A percentile compares a stretch with the other conserved stretches of the same genome.
Evolutionary conservation across 805 yeast species (phyloP).

Genomic region (Naumovozyma baii): DNA sequence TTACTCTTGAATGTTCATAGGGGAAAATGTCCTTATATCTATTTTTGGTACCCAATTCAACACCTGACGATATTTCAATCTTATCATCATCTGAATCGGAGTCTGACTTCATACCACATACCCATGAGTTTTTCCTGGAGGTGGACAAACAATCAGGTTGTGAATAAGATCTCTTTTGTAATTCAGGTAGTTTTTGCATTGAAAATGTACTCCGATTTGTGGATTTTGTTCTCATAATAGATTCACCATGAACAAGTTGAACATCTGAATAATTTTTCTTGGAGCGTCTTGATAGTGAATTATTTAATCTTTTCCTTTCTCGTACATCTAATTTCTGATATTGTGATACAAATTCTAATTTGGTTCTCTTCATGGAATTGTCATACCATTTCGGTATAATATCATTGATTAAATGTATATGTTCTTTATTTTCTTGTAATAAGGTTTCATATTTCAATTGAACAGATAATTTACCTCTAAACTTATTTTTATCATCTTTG

Average conservation of each 20-base stretch:
- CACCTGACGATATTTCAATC: slow-evolving; percentile 55
- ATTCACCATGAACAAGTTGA: not conserved
- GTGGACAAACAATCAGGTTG: slow-evolving; percentile 11
- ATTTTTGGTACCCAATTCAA: slow-evolving; percentile 73
- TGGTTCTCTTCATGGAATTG: slow-evolving; percentile 18
- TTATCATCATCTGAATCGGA: slow-evolving; percentile 13
- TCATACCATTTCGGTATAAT: slow-evolving; percentile 49
- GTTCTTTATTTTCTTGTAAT: slow-evolving; percentile 7
- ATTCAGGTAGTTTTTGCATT: not conserved
- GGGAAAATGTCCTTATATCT: slow-evolving; percentile 85
- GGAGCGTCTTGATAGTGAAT: slow-evolving; percentile 9
- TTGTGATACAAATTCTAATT: slow-evolving; percentile 33
- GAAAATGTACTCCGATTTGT: slow-evolving; percentile 2
- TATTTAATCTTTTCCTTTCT: slow-evolving; percentile 58
- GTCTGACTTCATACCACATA: slow-evolving; percentile 10
- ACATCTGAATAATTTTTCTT: not conserved
- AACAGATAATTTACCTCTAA: slow-evolving; percentile 18
- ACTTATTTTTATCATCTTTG: slow-evolving; percentile 2
- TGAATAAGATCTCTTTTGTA: slow-evolving; percentile 16
- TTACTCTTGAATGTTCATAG: slow-evolving; percentile 76
- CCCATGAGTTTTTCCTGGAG: slow-evolving; percentile 6
- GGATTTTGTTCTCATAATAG: not conserved
- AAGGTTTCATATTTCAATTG: slow-evolving; percentile 18
- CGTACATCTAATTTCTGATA: slow-evolving; percentile 59
- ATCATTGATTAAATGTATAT: slow-evolving; percentile 6